phyloP scores from a whole-genome alignment of 31 red algal species.

The Asparagopsis taxiformis region DNA sequence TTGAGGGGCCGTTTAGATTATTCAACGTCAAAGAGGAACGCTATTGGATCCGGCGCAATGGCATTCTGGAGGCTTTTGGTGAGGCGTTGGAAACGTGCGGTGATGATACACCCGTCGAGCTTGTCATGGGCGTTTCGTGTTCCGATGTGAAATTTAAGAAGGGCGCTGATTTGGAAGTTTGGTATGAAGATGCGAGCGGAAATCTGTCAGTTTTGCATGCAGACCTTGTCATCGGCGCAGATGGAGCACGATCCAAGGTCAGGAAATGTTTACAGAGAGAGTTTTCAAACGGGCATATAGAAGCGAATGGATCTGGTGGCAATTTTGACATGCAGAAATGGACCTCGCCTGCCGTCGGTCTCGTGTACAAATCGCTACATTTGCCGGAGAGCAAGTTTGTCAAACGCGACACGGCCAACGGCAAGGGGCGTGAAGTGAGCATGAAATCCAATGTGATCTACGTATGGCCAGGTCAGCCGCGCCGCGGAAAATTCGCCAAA shows the following conservation, averaged over 20 bases:
- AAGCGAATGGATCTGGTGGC: not conserved
- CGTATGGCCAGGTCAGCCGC: not conserved
- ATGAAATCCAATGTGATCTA: not conserved
- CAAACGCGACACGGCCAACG: not conserved
- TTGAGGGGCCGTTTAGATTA: no score
- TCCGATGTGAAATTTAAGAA: not conserved
- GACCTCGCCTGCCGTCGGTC: not conserved
- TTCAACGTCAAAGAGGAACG: not conserved
- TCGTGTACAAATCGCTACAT: not conserved
- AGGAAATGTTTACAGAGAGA: not conserved
- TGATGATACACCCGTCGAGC: not conserved
- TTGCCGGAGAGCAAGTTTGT: not conserved
- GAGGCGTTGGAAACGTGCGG: not conserved
- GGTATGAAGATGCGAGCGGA: not conserved
- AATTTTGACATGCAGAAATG: not conserved
- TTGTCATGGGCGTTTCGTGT: not conserved
- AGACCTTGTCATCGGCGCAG: not conserved
- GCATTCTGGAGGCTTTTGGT: not conserved
- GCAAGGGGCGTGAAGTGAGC: not conserved
- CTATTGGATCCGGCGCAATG: not conserved
- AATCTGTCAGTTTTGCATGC: not conserved
- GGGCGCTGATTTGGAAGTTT: not conserved
- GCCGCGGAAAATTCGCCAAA: not conserved
- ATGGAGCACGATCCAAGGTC: not conserved
- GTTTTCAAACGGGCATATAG: not conserved